Evolutionary conservation across 2,329 filamentous ascomycete species (phyloP), one percentile per base, ranked within the genome.

Genomic region (Fusarium tricinctum): DNA sequence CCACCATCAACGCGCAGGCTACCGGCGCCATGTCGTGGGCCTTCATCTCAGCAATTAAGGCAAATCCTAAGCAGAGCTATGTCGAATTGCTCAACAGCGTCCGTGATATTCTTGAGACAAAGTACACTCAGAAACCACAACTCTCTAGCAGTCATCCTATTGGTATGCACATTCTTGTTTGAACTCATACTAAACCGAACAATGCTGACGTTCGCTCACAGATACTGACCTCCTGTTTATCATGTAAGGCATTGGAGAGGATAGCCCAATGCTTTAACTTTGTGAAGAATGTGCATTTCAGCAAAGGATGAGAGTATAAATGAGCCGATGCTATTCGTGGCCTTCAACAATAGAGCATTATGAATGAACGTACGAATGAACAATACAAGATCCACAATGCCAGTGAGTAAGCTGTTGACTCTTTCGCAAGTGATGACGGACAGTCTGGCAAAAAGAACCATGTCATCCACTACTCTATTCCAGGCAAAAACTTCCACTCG

Each of bases 1-100:
- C 96, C 14, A 92, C 89, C 28, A 97, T 98, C 71, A 88, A 86
- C 43, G 89, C 93, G 58, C 87, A 97, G 81, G 95, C 96, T 33
- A 99, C 96, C 0, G 96, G 96, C 56, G 96, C 96, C 79, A 98
- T 99, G 96, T 97, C 94, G 5, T 97, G 92, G 89, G 96, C 96
- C 3, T 99, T 99, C 79, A 96, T 99, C 79, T 89, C 87, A 2
- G 91, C 94, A 20, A 86, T 98, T 75, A 94, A 92, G 84, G 93
- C 94, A 83, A 97, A 97, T 77, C 93, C 93, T 1, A 91, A 97
- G 78, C 96, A 98, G 83, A 97, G 92, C 81, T 99, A 99, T 77
- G 92, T 98, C 50, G 91, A 97, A 83, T 84, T 99, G 59, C 86
- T 99, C 71, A 98, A 97, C 85, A 97, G 91, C 80, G 94, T 99